Percentiles rank a stretch among this genome's conserved stretches.
These are phyloP conservation scores for Wallacemonas sp. DNA, from an alignment of 208 protist genomes.

Conservation along the genomic window DNA sequence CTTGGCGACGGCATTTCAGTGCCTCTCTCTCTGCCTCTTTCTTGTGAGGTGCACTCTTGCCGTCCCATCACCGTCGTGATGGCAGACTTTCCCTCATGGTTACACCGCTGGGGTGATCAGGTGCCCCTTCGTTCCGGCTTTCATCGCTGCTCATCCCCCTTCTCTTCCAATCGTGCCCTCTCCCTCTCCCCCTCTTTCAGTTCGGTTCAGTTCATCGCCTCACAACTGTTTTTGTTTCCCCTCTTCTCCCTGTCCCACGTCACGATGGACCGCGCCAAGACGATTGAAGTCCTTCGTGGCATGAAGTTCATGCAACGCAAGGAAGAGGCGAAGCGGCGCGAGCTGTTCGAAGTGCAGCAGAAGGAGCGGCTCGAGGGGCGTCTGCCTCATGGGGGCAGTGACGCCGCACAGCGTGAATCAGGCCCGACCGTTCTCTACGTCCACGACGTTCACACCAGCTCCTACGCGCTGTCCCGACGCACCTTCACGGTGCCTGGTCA, in stretches of 20 bases:
- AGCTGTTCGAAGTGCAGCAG: constrained; percentile 67
- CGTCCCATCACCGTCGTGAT: too few species aligned
- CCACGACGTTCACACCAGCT: constrained; percentile 31
- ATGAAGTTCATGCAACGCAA: constrained; percentile 94
- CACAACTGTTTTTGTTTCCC: neutral
- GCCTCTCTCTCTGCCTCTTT: too few species aligned
- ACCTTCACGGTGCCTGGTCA: constrained; percentile 32
- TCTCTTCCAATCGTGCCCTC: too few species aligned
- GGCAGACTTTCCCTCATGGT: too few species aligned
- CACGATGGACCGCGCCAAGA: constrained; percentile 77
- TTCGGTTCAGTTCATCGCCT: neutral
- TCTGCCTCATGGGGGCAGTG: constrained; percentile 8
- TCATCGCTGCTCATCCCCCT: neutral
- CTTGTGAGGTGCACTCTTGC: too few species aligned
- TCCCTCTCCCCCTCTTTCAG: neutral
- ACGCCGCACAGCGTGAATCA: neutral
- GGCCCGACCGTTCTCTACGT: constrained; percentile 58
- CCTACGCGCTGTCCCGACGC: constrained; percentile 42
- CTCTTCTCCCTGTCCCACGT: neutral
- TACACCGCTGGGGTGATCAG: too few species aligned
- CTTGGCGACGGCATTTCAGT: too few species aligned
- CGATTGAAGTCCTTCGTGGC: constrained; percentile 76
- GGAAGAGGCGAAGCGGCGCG: constrained; percentile 78
- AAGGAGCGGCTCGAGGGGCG: constrained; percentile 48
- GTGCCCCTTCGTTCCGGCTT: too few species aligned